Percentiles rank a stretch among this genome's conserved stretches.
These are phyloP conservation scores for Rhizophora mangle DNA, from an alignment of 345 rosid species.

Conservation along the genomic window DNA sequence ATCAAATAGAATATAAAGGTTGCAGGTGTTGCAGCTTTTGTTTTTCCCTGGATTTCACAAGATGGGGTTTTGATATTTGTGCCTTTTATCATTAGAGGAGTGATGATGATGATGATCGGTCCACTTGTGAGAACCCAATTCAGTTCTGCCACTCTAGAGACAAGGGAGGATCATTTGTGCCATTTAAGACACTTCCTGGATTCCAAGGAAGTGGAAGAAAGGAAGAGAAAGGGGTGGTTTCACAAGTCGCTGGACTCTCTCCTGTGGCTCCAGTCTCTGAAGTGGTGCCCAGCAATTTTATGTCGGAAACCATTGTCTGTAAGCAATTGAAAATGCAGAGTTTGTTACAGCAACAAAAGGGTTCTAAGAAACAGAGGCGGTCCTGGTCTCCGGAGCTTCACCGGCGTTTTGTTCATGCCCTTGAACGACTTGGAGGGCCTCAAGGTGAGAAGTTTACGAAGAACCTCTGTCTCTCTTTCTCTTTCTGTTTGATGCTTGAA, in stretches of 20 bases:
- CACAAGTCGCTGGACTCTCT: conserved; percentile 35
- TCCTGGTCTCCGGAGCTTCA: conserved; percentile 86
- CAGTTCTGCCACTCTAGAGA: conserved; percentile 27
- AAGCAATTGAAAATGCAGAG: conserved; percentile 29
- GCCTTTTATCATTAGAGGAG: conserved; percentile 29
- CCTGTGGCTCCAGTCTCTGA: conserved; percentile 39
- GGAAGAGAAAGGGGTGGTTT: conserved; percentile 36
- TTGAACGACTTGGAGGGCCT: conserved; percentile 68
- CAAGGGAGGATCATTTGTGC: conserved; percentile 39
- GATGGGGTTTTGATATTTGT: conserved; percentile 1
- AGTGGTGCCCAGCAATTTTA: conserved; percentile 21
- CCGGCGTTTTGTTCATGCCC: conserved; percentile 61
- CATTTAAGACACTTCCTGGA: conserved; percentile 31
- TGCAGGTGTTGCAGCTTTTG: no score
- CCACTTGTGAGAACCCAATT: conserved; percentile 36
- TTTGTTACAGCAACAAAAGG: conserved; percentile 22
- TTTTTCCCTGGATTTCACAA: conserved; percentile 10
- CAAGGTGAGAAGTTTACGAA: conserved; percentile 41
- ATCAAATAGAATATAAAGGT: neutral
- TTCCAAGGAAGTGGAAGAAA: conserved; percentile 10
- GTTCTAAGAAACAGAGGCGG: conserved; percentile 60
- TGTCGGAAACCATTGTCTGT: conserved; percentile 12
- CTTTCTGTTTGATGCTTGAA: neutral
- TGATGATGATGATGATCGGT: conserved; percentile 41
- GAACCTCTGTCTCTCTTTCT: neutral